phyloP scores from a whole-genome alignment of 75 land plant genomes.

The Sequoia sempervirens region DNA sequence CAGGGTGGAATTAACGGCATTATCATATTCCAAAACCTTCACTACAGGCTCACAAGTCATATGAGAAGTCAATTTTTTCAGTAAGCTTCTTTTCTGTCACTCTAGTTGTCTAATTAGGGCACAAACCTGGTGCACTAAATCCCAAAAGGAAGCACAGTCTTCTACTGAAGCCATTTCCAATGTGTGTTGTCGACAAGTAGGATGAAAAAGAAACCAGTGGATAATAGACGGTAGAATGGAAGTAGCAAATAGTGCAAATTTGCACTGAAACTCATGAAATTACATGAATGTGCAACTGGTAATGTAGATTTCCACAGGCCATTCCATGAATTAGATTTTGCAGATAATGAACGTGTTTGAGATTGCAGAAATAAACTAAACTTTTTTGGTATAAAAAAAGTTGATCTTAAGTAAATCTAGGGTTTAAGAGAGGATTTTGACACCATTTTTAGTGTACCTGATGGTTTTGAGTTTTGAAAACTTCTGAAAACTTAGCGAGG shows the following conservation, averaged over 20 bases:
- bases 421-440: not conserved
- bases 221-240: not conserved
- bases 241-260: not conserved
- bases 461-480: conserved; percentile 4
- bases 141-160: conserved; percentile 1
- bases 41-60: conserved; percentile 31
- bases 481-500: not conserved
- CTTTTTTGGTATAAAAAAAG: not conserved
- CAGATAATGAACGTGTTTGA: not conserved
- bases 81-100: conserved; percentile 30
- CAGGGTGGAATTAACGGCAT: conserved; percentile 31
- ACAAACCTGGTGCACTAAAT: conserved; percentile 16
- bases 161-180: conserved; percentile 3
- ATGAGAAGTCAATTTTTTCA: conserved; percentile 17
- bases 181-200: not conserved
- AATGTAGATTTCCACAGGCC: not conserved
- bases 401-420: not conserved
- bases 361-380: not conserved
- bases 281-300: not conserved
- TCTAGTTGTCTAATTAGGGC: conserved; percentile 26
- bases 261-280: not conserved
- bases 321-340: not conserved
- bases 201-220: not conserved
- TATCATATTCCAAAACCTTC: conserved; percentile 22
- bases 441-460: not conserved